Evolutionary conservation across 805 yeast species (phyloP).

Genomic region (Danielia reshetovae): DNA sequence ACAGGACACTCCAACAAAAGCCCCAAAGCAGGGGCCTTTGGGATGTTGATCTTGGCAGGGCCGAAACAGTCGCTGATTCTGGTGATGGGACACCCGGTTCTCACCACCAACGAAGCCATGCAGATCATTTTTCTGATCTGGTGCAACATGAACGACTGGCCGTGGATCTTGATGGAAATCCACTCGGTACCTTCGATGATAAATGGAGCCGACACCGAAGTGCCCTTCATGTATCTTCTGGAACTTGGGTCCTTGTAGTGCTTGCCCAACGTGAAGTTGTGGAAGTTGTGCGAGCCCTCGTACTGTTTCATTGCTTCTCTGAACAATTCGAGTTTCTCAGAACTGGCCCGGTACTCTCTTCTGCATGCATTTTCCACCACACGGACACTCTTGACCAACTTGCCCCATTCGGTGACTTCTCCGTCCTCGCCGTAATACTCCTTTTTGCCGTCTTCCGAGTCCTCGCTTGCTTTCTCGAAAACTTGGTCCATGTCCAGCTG

Average conservation of each 20-base stretch:
- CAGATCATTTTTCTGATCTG: conserved; percentile 98
- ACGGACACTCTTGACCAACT: conserved; percentile 50
- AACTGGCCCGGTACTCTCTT: conserved; percentile 62
- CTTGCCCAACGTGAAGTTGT: conserved; percentile 83
- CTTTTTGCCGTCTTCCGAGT: conserved; percentile 30
- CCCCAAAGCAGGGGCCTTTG: conserved; percentile 97
- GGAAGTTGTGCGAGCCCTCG: conserved; percentile 89
- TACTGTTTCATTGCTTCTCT: conserved; percentile 68
- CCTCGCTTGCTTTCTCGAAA: conserved; percentile 31
- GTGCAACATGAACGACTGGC: conserved; percentile 97
- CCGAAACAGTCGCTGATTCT: conserved; percentile 78
- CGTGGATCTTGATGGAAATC: conserved; percentile 94
- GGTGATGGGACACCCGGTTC: conserved; percentile 79
- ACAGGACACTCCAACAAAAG: conserved; percentile 87
- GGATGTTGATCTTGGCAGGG: conserved; percentile 74
- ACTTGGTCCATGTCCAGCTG: conserved; percentile 13
- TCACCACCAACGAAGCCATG: conserved; percentile 80
- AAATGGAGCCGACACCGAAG: conserved; percentile 82
- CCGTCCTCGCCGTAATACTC: conserved; percentile 30
- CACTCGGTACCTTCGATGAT: conserved; percentile 93
- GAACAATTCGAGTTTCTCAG: conserved; percentile 58
- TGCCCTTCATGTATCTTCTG: conserved; percentile 71
- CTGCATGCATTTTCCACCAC: conserved; percentile 63
- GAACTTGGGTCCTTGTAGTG: conserved; percentile 81
- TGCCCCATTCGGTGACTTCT: conserved; percentile 34